Percentiles rank a stretch among this genome's conserved stretches.
Conservation (phyloP, 129 eudicot species). For the Chrysanthemum lavandulifolium region DNA sequence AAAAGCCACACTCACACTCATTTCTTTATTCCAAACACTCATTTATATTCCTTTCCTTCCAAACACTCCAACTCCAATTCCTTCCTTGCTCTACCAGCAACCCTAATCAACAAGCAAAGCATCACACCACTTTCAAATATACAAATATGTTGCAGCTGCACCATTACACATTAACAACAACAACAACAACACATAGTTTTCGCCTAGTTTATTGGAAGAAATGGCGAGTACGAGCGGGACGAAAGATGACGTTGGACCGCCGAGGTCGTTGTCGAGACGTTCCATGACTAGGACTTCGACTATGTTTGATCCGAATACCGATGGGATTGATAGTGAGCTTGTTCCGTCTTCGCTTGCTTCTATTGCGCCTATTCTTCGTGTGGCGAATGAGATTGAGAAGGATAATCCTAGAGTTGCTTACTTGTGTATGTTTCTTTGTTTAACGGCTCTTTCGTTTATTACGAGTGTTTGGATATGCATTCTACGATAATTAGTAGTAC, state of each 20-base stretch:
- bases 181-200: no score
- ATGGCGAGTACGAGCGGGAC: conserved; percentile 98
- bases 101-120: no score
- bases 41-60: no score
- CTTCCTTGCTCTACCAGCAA: no score
- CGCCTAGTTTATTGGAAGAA: not conserved
- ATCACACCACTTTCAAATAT: no score
- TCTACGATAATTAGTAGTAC: not conserved
- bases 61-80: no score
- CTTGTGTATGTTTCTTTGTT: conserved; percentile 56
- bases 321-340: conserved; percentile 78
- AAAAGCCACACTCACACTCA: no score
- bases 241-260: conserved; percentile 57
- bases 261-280: conserved; percentile 53
- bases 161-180: no score
- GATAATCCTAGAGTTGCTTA: conserved; percentile 90
- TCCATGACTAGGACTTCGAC: conserved; percentile 46
- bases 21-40: no score
- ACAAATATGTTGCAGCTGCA: no score
- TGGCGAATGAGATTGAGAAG: conserved; percentile 82
- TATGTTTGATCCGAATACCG: conserved; percentile 54
- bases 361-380: conserved; percentile 87
- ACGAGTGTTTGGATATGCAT: not conserved
- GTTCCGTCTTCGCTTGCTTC: conserved; percentile 88
- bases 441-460: not conserved